Evolutionary conservation across 345 rosid genomes (phyloP).

Genomic region (Pelargonium nanum): DNA sequence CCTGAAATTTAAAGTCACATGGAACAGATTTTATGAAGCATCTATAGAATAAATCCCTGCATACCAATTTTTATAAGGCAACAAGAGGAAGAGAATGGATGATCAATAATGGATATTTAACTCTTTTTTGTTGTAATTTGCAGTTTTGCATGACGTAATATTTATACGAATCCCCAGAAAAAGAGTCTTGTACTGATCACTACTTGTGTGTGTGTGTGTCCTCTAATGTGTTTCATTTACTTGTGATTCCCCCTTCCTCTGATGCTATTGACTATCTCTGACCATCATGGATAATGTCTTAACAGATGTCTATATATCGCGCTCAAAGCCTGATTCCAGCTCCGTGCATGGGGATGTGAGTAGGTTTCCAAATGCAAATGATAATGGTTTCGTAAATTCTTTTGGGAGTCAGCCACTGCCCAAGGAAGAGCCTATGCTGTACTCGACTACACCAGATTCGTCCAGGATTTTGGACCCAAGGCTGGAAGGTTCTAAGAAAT

Average conservation of each 20-base stretch:
- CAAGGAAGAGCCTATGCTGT: slow-evolving; percentile 43
- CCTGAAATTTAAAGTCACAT: no score
- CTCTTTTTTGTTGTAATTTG: no score
- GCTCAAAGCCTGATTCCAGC: slow-evolving; percentile 44
- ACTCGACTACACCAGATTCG: slow-evolving; percentile 41
- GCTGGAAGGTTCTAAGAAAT: slow-evolving; percentile 48
- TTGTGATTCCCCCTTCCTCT: background rate
- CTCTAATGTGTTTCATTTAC: background rate
- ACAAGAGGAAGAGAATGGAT: no score
- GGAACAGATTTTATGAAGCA: no score
- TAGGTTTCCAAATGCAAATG: slow-evolving; percentile 37
- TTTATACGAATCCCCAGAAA: no score
- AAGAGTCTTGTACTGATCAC: no score
- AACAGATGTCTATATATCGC: slow-evolving; percentile 57
- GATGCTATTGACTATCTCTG: background rate
- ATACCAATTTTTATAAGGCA: no score
- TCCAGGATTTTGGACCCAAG: slow-evolving; percentile 59
- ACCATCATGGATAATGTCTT: slow-evolving; percentile 9
- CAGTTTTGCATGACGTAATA: no score
- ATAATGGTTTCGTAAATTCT: slow-evolving; percentile 37
- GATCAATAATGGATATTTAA: no score
- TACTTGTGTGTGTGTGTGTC: background rate
- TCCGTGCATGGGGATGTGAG: slow-evolving; percentile 42
- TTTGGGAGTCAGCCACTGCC: slow-evolving; percentile 36
- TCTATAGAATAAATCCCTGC: no score